Evolutionary conservation across 345 rosid species (phyloP), one percentile per base, ranked within the genome.

Genomic region (Hibiscus syriacus): DNA sequence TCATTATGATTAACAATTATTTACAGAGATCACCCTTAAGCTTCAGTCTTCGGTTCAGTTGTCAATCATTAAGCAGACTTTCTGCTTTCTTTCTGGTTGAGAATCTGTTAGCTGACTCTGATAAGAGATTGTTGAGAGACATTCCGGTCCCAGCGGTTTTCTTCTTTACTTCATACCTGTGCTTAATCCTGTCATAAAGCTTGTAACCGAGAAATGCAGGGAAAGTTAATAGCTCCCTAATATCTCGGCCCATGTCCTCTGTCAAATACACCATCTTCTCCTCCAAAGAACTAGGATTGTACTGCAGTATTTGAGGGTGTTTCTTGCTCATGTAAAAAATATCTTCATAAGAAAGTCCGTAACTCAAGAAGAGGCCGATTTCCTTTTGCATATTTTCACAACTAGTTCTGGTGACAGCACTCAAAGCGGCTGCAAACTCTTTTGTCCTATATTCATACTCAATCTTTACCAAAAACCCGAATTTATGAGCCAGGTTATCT

Each of bases 131-230:
- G 76, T 83, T 89, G 59, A 87, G 79, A 46, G 93, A 81, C 90
- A 85, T 79, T 32, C 86, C 78, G 62, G 79, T 86, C 14, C 96
- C 96, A 66, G 66, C 57, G 70, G 78, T 72, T 73, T 76, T 78
- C 75, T 73, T 80, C 64, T 79, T 89, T 53, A 70, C 87, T 82
- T 82, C 88, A 26, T 82, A 87, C 73, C 90, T 71, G 71, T 72
- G 89, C 74, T 89, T 87, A 74, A 92, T 89, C 79, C 97, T 80
- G 66, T 77, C 78, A 78, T 87, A 82, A n/a, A 92, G 90, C 74
- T 82, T 84, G 78, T 92, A 92, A 82, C 93, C 93, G 3, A 86
- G 86, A 79, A 84, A 92, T 30, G 93, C 83, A 73, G 96, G 98
- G 73, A 92, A 89, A 46, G 87, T 77, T 53, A 85, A 69, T 23